Percentiles rank a stretch among this genome's conserved stretches.
Conservation (phyloP, 352 stramenopile species). For the Halophytophthora batemanensis region DNA sequence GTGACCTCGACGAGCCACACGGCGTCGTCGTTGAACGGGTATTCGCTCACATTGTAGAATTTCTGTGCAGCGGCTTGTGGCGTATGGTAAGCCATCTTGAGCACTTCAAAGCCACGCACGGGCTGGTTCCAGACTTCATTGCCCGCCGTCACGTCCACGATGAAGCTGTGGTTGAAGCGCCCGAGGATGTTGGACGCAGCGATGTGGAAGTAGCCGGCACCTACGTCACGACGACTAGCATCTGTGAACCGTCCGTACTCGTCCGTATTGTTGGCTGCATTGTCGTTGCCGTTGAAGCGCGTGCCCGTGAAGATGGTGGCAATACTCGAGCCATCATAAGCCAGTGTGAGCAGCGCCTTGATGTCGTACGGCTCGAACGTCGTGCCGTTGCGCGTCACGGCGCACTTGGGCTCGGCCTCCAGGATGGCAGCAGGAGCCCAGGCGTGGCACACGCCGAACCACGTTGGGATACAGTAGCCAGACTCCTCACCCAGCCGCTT, state of each 20-base stretch:
- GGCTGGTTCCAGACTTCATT: conserved; percentile 69
- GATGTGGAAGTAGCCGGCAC: conserved; percentile 55
- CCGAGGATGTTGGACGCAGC: conserved; percentile 51
- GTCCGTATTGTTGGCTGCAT: conserved; percentile 35
- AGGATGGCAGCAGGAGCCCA: conserved; percentile 55
- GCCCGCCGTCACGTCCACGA: conserved; percentile 52
- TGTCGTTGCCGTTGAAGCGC: conserved; percentile 50
- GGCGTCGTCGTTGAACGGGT: conserved; percentile 62
- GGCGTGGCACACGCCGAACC: conserved; percentile 63
- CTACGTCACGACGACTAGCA: conserved; percentile 36
- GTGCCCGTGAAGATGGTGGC: conserved; percentile 51
- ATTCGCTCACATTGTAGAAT: conserved; percentile 45
- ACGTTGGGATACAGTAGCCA: conserved; percentile 51
- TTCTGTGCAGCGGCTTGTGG: conserved; percentile 31
- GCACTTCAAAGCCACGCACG: conserved; percentile 42
- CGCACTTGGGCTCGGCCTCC: conserved; percentile 42
- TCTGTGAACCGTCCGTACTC: conserved; percentile 47
- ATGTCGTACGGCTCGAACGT: conserved; percentile 60
- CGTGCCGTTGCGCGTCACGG: conserved; percentile 46
- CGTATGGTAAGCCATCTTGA: conserved; percentile 40
- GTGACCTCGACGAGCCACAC: conserved; percentile 53
- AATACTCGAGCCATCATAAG: conserved; percentile 50
- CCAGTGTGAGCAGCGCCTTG: conserved; percentile 49
- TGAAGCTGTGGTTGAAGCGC: conserved; percentile 41
- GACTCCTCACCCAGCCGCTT: conserved; percentile 24